Evolutionary conservation across 1,284 basidiomycete species (phyloP).

Genomic region (Boletus semigastroideus): DNA sequence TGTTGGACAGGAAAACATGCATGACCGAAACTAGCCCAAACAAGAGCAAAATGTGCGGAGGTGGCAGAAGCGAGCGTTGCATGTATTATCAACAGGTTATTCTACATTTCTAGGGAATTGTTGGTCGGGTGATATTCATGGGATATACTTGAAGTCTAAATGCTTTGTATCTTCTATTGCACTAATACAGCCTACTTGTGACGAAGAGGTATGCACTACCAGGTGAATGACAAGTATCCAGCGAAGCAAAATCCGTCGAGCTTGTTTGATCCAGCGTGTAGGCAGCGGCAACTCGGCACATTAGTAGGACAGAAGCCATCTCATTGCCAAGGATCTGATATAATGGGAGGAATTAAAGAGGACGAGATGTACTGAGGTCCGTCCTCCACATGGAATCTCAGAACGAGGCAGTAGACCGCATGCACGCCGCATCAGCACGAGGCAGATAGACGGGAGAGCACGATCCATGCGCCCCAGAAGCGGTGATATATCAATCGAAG

Average conservation of each 20-base stretch:
- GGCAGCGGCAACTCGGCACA: no score
- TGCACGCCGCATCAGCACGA: neutral
- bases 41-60: neutral
- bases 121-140: neutral
- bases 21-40: neutral
- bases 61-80: neutral
- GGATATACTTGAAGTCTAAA: neutral
- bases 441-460: neutral
- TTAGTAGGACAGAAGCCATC: no score
- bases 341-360: neutral
- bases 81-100: neutral
- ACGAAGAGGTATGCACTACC: no score
- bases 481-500: neutral
- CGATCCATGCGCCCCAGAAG: neutral
- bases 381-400: neutral
- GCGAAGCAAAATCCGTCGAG: neutral
- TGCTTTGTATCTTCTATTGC: neutral
- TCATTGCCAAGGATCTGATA: no score
- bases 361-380: neutral
- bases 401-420: neutral
- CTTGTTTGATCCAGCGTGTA: neutral
- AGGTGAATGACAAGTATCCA: neutral
- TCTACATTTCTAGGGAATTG: neutral
- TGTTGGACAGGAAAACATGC: conserved; percentile 7
- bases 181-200: neutral